A percentile compares a stretch with the other conserved stretches of the same genome.
Conservation (phyloP, 768 basidiomycete species). For the Amylocystis lapponica region DNA sequence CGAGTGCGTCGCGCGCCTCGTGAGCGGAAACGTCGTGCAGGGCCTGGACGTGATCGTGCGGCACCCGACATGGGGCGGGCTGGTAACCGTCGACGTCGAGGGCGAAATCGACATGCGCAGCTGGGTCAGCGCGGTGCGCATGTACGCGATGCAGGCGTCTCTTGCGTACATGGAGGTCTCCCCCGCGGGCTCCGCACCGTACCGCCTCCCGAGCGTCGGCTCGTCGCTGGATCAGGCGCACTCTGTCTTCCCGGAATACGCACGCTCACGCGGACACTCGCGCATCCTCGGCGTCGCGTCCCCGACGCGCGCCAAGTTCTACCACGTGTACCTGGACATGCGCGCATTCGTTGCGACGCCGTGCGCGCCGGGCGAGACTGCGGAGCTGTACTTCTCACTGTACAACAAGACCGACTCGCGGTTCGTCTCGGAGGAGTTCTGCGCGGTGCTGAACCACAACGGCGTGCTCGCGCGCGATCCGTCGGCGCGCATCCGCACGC, state of each 20-base stretch:
- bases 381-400: slow-evolving; percentile 90
- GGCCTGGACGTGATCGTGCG: slow-evolving; percentile 94
- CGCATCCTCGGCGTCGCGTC: slow-evolving; percentile 26
- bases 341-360: slow-evolving; percentile 89
- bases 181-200: slow-evolving; percentile 22
- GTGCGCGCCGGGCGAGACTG: slow-evolving; percentile 87
- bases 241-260: slow-evolving; percentile 65
- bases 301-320: slow-evolving; percentile 54
- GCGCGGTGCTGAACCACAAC: slow-evolving; percentile 84
- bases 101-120: slow-evolving; percentile 74
- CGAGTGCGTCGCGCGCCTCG: slow-evolving; percentile 84
- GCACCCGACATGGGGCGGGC: slow-evolving; percentile 84
- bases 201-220: slow-evolving; percentile 40
- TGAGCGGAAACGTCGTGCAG: slow-evolving; percentile 87
- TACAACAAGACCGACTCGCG: slow-evolving; percentile 80
- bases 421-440: slow-evolving; percentile 93
- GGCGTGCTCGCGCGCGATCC: slow-evolving; percentile 84
- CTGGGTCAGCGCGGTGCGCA: slow-evolving; percentile 85
- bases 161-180: slow-evolving; percentile 70
- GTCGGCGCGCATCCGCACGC: slow-evolving; percentile 66
- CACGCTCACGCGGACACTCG: slow-evolving; percentile 26
- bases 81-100: slow-evolving; percentile 88
- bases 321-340: slow-evolving; percentile 86
- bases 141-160: slow-evolving; percentile 86
- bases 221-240: slow-evolving; percentile 44